phyloP scores from a whole-genome alignment of 1,139 yeast genomes.

The Candida sp. region DNA sequence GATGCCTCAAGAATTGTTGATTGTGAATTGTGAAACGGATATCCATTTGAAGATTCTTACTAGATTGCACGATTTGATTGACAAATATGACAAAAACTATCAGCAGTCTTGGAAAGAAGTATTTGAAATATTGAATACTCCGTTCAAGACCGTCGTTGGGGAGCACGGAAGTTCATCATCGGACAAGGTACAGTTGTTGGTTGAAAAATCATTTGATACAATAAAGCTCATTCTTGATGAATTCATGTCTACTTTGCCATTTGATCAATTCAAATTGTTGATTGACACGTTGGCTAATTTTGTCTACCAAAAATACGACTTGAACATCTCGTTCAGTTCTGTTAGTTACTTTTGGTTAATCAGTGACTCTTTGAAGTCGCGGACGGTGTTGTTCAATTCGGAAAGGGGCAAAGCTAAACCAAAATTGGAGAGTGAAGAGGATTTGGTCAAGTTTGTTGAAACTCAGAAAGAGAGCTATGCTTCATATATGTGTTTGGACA shows the following conservation, averaged over 20 bases:
- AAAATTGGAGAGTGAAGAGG: slow-evolving; percentile 19
- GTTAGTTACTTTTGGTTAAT: slow-evolving; percentile 92
- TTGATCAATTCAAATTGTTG: slow-evolving; percentile 59
- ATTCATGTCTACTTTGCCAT: slow-evolving; percentile 73
- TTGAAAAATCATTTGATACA: slow-evolving; percentile 75
- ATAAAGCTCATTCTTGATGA: slow-evolving; percentile 85
- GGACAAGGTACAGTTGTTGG: slow-evolving; percentile 50
- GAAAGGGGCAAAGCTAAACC: slow-evolving; percentile 8
- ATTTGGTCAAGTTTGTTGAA: slow-evolving; percentile 23
- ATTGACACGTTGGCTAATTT: slow-evolving; percentile 77
- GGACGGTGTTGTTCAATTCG: slow-evolving; percentile 25
- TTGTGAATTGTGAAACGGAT: slow-evolving; percentile 63
- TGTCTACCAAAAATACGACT: slow-evolving; percentile 69
- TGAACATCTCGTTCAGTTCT: slow-evolving; percentile 89
- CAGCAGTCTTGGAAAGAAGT: slow-evolving; percentile 74
- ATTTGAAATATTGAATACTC: slow-evolving; percentile 68
- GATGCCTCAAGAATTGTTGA: slow-evolving; percentile 42
- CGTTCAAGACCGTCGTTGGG: slow-evolving; percentile 50
- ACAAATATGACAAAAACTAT: slow-evolving; percentile 64
- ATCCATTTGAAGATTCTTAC: slow-evolving; percentile 65
- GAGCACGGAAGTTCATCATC: background rate
- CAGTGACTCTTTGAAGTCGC: slow-evolving; percentile 68
- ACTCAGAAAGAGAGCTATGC: slow-evolving; percentile 17
- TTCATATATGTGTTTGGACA: slow-evolving; percentile 41
- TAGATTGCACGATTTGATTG: slow-evolving; percentile 71